Evolutionary conservation across 169 alveolate species (phyloP), one percentile per base, ranked within the genome.

Genomic region (Babesia microti): DNA sequence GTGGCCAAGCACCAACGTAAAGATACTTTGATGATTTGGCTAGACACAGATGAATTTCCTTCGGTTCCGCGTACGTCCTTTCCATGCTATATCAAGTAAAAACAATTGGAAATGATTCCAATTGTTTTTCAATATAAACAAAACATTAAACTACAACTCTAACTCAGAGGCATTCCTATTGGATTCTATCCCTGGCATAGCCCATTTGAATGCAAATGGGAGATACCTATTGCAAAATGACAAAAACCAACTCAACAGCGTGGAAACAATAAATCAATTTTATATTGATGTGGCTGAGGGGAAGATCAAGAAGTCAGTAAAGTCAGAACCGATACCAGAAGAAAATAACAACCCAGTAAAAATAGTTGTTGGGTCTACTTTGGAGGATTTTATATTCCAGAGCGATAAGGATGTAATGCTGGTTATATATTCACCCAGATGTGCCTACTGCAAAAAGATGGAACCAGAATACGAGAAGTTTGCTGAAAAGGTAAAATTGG

Each of bases 381-480:
- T 76, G 28, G 39, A 51, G 34, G 60, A 55, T 41, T 66, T 69
- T 21, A 72, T 71, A 9, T 33, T 61, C n/a, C 47, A 60, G 27
- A 48, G 63, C 30, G 57, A 66, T 12, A 59, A 58, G 44, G 72
- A 68, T 36, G 76, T 76, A 9, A 60, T 76, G 43, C 44, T 76
- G 42, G 68, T 69, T 70, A 66, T 76, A 4, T 72, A 76, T 57
- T 72, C 85, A 1, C 85, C 85, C 7, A 68, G 66, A 70, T 76
- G 85, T 53, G 79, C 72, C 34, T 81, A 76, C 55, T 76, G 85
- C 67, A 76, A 76, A 58, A 69, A 56, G 59, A 57, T 76, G 63
- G 49, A 66, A 72, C 85, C 85, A 0, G 60, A 65, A 7, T 76
- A 51, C 53, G 61, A 47, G 48, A 69, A 65, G 12, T 71, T 76